Evolutionary conservation across 306 rosid genomes (phyloP).

Genomic region (Parietaria judaica): DNA sequence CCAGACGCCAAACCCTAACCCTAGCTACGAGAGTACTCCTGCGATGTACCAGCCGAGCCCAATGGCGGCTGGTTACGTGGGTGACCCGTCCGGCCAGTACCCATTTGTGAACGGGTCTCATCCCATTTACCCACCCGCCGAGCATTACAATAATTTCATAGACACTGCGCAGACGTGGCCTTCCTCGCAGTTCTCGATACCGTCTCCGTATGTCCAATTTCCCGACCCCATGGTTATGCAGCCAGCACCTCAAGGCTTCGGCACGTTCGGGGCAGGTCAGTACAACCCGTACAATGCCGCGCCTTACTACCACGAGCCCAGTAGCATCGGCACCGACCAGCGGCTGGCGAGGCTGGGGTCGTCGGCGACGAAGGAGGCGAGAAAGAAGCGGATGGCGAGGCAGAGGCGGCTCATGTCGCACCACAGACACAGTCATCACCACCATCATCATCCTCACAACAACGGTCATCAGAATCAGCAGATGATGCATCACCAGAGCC

Average conservation of each 20-base stretch:
- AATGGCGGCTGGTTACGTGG: conserved; percentile 39
- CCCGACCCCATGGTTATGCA: conserved; percentile 31
- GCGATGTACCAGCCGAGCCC: conserved; percentile 26
- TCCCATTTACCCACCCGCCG: conserved; percentile 25
- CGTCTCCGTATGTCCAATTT: conserved; percentile 40
- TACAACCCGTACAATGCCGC: conserved; percentile 29
- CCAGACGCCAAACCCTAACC: background rate
- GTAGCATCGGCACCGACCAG: conserved; percentile 7
- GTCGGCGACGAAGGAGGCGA: conserved; percentile 81
- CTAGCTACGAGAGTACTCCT: conserved; percentile 17
- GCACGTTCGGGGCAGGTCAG: conserved; percentile 34
- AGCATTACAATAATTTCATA: conserved; percentile 36
- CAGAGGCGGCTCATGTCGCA: conserved; percentile 55
- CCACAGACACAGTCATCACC: conserved; percentile 16
- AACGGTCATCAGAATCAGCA: conserved; percentile 29
- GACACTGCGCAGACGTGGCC: conserved; percentile 57
- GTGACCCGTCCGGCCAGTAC: conserved; percentile 6
- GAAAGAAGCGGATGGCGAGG: conserved; percentile 95
- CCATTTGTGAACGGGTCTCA: conserved; percentile 7
- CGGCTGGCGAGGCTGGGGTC: conserved; percentile 58
- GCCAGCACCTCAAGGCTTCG: conserved; percentile 16
- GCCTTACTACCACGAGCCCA: conserved; percentile 32
- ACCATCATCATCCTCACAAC: conserved; percentile 15
- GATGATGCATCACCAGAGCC: background rate
- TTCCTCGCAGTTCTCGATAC: conserved; percentile 36